Evolutionary conservation across 2,329 filamentous ascomycete species (phyloP).

Genomic region (Didymella exigua): DNA sequence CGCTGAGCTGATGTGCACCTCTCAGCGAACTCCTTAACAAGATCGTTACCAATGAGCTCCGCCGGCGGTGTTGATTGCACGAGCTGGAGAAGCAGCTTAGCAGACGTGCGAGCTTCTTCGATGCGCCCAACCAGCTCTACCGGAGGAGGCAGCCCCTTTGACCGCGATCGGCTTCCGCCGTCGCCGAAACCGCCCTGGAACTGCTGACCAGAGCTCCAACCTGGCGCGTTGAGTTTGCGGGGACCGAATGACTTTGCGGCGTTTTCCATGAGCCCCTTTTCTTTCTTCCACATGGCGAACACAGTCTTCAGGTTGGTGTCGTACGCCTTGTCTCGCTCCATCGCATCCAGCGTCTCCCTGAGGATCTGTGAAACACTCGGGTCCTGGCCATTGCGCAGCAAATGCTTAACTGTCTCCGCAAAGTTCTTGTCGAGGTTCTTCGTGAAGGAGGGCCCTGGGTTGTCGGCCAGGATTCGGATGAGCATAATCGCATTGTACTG

Average conservation of each 20-base stretch:
- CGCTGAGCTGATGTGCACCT: slow-evolving; percentile 81
- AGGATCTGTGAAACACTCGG: slow-evolving; percentile 82
- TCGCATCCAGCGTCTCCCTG: slow-evolving; percentile 81
- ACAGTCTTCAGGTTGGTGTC: slow-evolving; percentile 76
- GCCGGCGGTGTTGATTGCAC: slow-evolving; percentile 80
- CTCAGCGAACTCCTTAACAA: slow-evolving; percentile 89
- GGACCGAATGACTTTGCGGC: slow-evolving; percentile 46
- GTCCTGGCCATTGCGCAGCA: slow-evolving; percentile 74
- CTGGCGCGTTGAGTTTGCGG: slow-evolving; percentile 53
- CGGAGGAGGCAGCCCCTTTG: slow-evolving; percentile 63
- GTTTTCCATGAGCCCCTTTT: slow-evolving; percentile 63
- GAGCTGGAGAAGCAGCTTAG: slow-evolving; percentile 89
- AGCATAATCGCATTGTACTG: slow-evolving; percentile 99
- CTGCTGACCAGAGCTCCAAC: slow-evolving; percentile 41
- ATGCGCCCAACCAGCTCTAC: slow-evolving; percentile 81
- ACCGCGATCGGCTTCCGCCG: slow-evolving; percentile 23
- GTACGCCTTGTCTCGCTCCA: slow-evolving; percentile 72
- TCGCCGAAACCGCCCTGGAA: slow-evolving; percentile 29
- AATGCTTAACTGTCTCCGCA: slow-evolving; percentile 72
- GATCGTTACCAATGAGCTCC: slow-evolving; percentile 81
- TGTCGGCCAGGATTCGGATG: slow-evolving; percentile 86
- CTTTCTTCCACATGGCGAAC: slow-evolving; percentile 86
- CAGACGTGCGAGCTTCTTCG: slow-evolving; percentile 88
- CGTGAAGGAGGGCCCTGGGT: slow-evolving; percentile 90
- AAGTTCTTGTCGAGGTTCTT: slow-evolving; percentile 87